Evolutionary conservation across 2,329 filamentous ascomycete species (phyloP), one percentile per base, ranked within the genome.

Genomic region (Aspergillus eucalypticola): DNA sequence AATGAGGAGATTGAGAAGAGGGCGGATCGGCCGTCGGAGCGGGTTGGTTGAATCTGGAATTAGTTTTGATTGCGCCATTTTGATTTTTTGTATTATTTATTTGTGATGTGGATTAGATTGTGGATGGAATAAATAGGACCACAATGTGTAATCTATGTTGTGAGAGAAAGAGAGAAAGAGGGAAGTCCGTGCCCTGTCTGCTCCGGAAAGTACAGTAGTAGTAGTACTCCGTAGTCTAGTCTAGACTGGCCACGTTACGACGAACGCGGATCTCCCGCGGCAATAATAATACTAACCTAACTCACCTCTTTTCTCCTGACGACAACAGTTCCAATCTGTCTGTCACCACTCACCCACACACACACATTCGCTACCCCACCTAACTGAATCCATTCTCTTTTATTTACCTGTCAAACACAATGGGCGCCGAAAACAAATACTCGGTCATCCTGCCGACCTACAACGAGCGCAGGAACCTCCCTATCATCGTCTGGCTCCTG

Each of bases 391-490:
- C 17, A 21, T n/a, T 39, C 39, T n/a, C 17, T 29, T 35, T 11
- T 35, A 7, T 44, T 15, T 21, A 23, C 50, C 46, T 7, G 25
- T 32, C 39, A 61, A 42, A 62, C 66, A 75, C 64, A 48, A 79
- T 79, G 77, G 64, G 63, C 11, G 64, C 69, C 52, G 81, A 83
- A 67, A 84, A 95, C 84, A 96, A 94, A 81, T 99, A 97, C 85
- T 96, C 94, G 68, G 89, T 99, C 75, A 94, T 99, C 75, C 87
- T 99, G 66, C 95, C 95, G 60, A 99, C 95, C 64, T 99, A 96
- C 87, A 98, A 99, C 78, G 95, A 99, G 86, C 91, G 95, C 75
- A 88, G 88, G 78, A 99, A 99, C 81, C 87, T 99, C 68, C 95
- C 95, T 72, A 95, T 99, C 76, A 92, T 98, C 75, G 87, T 90